A percentile compares a stretch with the other conserved stretches of the same genome.
Evolutionary conservation across 108 stramenopile species (phyloP).

Genomic region (Conticribra guillardii): DNA sequence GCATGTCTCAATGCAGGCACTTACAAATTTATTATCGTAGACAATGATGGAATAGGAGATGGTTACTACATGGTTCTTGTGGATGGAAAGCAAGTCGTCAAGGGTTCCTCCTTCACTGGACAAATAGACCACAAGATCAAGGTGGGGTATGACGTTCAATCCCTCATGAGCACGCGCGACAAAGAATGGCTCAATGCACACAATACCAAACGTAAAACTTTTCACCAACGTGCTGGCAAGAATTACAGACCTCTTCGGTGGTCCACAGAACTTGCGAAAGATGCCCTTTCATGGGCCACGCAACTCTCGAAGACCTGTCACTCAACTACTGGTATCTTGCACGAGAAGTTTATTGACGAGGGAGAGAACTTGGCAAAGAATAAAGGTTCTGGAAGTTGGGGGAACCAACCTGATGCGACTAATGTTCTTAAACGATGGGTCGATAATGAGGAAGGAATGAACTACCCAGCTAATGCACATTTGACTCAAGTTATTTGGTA

Average conservation of each 20-base stretch:
- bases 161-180: constrained; percentile 22
- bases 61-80: constrained; percentile 22
- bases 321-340: not conserved
- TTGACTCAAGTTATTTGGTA: constrained; percentile 46
- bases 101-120: constrained; percentile 25
- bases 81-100: constrained; percentile 21
- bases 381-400: constrained; percentile 22
- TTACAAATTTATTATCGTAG: constrained; percentile 17
- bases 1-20: constrained; percentile 21
- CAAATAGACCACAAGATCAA: constrained; percentile 25
- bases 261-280: constrained; percentile 19
- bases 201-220: constrained; percentile 20
- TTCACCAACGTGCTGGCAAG: constrained; percentile 20
- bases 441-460: constrained; percentile 16
- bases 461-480: constrained; percentile 34
- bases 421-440: constrained; percentile 36
- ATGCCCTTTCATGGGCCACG: constrained; percentile 13
- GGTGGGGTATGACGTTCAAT: constrained; percentile 19
- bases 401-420: constrained; percentile 10
- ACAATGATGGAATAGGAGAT: constrained; percentile 33
- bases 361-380: constrained; percentile 44
- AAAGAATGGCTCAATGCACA: constrained; percentile 38
- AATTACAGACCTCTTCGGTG: constrained; percentile 15
- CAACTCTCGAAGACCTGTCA: constrained; percentile 8
- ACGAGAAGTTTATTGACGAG: constrained; percentile 11